These are phyloP conservation scores for Flaveria linearis DNA, from an alignment of 129 eudicot genomes.

Conservation along the genomic window DNA sequence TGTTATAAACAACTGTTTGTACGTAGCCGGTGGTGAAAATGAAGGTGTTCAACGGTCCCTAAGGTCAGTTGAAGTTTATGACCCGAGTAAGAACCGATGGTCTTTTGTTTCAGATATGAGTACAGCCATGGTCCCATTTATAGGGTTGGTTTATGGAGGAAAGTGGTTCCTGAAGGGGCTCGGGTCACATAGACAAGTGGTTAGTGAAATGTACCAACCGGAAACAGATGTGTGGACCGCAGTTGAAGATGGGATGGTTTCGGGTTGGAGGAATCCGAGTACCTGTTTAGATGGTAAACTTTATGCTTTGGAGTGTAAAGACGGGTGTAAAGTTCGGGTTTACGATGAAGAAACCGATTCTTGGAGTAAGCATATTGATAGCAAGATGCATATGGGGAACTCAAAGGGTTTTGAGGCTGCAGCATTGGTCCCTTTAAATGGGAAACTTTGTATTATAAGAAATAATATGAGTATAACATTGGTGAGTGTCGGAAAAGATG, in stretches of 20 bases:
- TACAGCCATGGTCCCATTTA: slow-evolving; percentile 79
- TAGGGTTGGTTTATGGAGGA: slow-evolving; percentile 75
- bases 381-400: slow-evolving; percentile 77
- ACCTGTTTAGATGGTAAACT: slow-evolving; percentile 66
- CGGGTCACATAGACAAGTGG: slow-evolving; percentile 73
- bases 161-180: slow-evolving; percentile 84
- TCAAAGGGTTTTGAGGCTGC: slow-evolving; percentile 88
- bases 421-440: slow-evolving; percentile 62
- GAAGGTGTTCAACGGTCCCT: slow-evolving; percentile 73
- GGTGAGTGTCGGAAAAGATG: slow-evolving; percentile 56
- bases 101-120: slow-evolving; percentile 71
- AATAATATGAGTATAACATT: slow-evolving; percentile 78
- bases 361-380: slow-evolving; percentile 81
- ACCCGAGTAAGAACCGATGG: slow-evolving; percentile 79
- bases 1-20: slow-evolving; percentile 75
- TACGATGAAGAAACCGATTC: slow-evolving; percentile 65
- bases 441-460: slow-evolving; percentile 64
- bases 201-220: slow-evolving; percentile 73
- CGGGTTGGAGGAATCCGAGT: slow-evolving; percentile 86
- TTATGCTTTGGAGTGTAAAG: slow-evolving; percentile 80
- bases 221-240: slow-evolving; percentile 59
- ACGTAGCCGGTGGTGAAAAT: slow-evolving; percentile 87
- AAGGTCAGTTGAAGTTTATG: slow-evolving; percentile 74
- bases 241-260: slow-evolving; percentile 80
- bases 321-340: slow-evolving; percentile 78